Evolutionary conservation across 2,329 filamentous ascomycete species (phyloP).

Genomic region (Fusarium zealandicum): DNA sequence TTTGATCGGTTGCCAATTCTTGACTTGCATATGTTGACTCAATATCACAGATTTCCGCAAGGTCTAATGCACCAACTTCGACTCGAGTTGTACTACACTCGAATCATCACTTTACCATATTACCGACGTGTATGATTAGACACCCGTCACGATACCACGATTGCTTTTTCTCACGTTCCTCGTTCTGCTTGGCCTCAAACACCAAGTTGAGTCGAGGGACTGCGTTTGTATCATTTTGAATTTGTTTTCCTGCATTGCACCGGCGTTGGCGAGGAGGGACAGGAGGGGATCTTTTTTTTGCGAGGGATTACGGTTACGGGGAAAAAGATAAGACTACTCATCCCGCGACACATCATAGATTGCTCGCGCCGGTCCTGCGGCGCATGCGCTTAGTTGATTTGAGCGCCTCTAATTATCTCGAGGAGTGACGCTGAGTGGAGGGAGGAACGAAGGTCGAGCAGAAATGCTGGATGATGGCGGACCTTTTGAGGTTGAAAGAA

Average conservation of each 20-base stretch:
- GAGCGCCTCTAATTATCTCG: slow-evolving; percentile 44
- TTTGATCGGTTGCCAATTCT: slow-evolving; percentile 17
- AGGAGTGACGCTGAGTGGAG: slow-evolving; percentile 35
- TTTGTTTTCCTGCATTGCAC: slow-evolving; percentile 60
- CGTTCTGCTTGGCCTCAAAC: slow-evolving; percentile 38
- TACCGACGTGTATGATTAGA: slow-evolving; percentile 53
- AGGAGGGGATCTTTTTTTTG: slow-evolving; percentile 41
- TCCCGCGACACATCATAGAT: slow-evolving; percentile 52
- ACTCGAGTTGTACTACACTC: slow-evolving; percentile 5
- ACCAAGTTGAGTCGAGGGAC: slow-evolving; percentile 6
- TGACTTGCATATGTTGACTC: slow-evolving; percentile 6
- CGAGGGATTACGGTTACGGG: slow-evolving; percentile 43
- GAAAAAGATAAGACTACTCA: slow-evolving; percentile 50
- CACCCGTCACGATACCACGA: slow-evolving; percentile 58
- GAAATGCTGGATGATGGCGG: slow-evolving; percentile 10
- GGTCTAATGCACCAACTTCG: slow-evolving; percentile 49
- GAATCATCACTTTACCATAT: slow-evolving; percentile 24
- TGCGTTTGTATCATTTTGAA: slow-evolving; percentile 50
- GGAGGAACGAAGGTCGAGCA: slow-evolving; percentile 21
- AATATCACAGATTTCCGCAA: slow-evolving; percentile 61
- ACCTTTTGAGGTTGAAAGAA: slow-evolving; percentile 9
- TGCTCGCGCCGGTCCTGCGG: slow-evolving; percentile 43
- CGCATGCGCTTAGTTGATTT: slow-evolving; percentile 37
- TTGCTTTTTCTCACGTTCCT: slow-evolving; percentile 42
- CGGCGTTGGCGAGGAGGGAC: slow-evolving; percentile 58